A percentile compares a stretch with the other conserved stretches of the same genome.
phyloP scores from a whole-genome alignment of 2,329 filamentous ascomycete species.

The Fusarium annulatum region DNA sequence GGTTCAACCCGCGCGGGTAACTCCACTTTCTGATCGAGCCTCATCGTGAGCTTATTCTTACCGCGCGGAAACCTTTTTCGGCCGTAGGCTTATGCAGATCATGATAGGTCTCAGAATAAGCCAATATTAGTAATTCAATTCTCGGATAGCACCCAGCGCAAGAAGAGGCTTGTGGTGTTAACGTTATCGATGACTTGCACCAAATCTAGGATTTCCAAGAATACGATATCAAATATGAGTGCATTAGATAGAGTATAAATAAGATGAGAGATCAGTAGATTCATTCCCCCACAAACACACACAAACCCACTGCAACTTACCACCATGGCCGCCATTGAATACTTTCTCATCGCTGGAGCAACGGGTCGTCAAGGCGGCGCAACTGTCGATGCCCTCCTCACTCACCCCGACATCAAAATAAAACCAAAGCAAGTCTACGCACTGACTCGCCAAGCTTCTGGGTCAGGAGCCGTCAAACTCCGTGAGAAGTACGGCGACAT shows the following conservation, averaged over 20 bases:
- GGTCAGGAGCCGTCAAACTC: conserved; percentile 54
- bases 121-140: background rate
- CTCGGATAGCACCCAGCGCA: background rate
- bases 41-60: conserved; percentile 1
- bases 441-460: conserved; percentile 60
- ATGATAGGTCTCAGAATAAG: background rate
- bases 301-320: too few relatives aligned
- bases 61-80: background rate
- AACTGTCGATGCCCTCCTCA: conserved; percentile 42
- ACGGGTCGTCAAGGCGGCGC: conserved; percentile 48
- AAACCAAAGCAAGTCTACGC: conserved; percentile 53
- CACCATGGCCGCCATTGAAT: conserved; percentile 12
- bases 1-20: conserved; percentile 1
- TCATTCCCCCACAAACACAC: background rate
- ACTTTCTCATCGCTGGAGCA: conserved; percentile 44
- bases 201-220: background rate
- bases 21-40: background rate
- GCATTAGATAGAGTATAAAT: background rate
- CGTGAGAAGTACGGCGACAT: conserved; percentile 54
- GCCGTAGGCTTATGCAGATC: background rate
- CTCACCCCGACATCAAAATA: conserved; percentile 54
- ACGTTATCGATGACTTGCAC: background rate
- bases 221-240: background rate
- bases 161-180: background rate
- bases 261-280: background rate